A percentile compares a stretch with the other conserved stretches of the same genome.
Evolutionary conservation across 352 stramenopile genomes (phyloP).

Genomic region (Phytophthora pinifolia): DNA sequence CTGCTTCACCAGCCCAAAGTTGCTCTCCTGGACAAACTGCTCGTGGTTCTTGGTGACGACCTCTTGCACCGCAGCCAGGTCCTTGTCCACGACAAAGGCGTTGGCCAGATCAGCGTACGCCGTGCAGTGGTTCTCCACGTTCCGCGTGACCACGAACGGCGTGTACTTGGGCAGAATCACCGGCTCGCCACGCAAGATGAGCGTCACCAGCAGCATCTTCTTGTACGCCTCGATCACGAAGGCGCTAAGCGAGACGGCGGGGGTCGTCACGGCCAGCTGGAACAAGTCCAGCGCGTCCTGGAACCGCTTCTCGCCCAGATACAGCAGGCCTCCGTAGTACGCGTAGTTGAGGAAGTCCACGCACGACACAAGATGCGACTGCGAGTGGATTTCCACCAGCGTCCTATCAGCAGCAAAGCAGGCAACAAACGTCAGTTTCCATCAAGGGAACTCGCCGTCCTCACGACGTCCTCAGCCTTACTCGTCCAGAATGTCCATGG

Average conservation of each 20-base stretch:
- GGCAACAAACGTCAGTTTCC: conserved; percentile 4
- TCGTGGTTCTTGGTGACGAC: conserved; percentile 45
- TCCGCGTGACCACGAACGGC: conserved; percentile 70
- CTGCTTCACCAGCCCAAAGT: conserved; percentile 83
- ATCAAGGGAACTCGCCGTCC: background rate
- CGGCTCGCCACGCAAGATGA: conserved; percentile 57
- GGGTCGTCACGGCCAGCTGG: conserved; percentile 68
- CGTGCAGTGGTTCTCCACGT: conserved; percentile 66
- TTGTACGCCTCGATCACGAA: conserved; percentile 87
- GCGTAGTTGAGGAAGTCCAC: conserved; percentile 82
- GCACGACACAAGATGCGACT: conserved; percentile 46
- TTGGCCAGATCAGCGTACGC: conserved; percentile 58
- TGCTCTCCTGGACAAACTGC: conserved; percentile 59
- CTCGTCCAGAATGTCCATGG: conserved; percentile 66
- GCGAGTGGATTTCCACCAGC: conserved; percentile 70
- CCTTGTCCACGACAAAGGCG: conserved; percentile 51
- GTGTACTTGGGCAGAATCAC: conserved; percentile 78
- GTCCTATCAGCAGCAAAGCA: conserved; percentile 36
- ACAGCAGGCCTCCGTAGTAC: conserved; percentile 82
- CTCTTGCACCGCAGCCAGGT: conserved; percentile 32
- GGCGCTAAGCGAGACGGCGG: conserved; percentile 67
- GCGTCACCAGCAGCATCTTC: conserved; percentile 69
- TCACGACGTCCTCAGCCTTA: conserved; percentile 26
- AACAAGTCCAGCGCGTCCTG: conserved; percentile 76
- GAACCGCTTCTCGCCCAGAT: conserved; percentile 76